Conservation (phyloP, 768 basidiomycete genomes). For the Tulasnella sp. region DNA sequence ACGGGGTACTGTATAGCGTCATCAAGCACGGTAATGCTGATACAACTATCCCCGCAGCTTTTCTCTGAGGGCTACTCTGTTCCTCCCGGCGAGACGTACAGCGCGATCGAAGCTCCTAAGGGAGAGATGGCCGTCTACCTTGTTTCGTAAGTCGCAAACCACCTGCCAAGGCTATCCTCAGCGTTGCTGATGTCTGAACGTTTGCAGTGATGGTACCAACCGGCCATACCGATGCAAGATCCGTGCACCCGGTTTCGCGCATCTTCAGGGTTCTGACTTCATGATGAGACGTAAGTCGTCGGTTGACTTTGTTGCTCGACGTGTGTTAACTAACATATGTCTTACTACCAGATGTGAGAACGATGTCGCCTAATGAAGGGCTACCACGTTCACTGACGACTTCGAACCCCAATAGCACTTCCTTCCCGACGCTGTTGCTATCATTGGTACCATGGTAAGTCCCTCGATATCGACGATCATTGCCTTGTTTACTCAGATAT, state of each 20-base stretch:
- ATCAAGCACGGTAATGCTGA: neutral
- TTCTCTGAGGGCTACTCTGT: constrained; percentile 97
- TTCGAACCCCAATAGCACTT: constrained; percentile 45
- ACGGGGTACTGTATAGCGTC: constrained; percentile 2
- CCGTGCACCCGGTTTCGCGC: constrained; percentile 92
- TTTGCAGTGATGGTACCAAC: constrained; percentile 75
- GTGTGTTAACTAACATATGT: too few relatives aligned
- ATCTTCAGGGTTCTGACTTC: constrained; percentile 91
- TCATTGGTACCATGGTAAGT: constrained; percentile 94
- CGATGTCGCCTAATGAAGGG: neutral
- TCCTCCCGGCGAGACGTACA: constrained; percentile 87
- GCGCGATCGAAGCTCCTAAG: constrained; percentile 96
- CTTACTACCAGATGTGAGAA: constrained; percentile 12
- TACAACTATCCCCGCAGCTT: constrained; percentile 36
- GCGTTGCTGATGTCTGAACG: neutral
- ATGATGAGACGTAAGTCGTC: constrained; percentile 87
- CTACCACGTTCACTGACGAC: neutral
- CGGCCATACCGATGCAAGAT: constrained; percentile 96
- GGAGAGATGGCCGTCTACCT: constrained; percentile 99
- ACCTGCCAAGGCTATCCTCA: neutral
- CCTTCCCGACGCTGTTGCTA: constrained; percentile 89
- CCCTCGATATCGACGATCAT: neutral
- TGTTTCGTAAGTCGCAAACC: constrained; percentile 55
- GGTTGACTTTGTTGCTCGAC: too few relatives aligned
- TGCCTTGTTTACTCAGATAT: constrained; percentile 18